Base-by-base conservation (phyloP, 495 filamentous ascomycete species). In the Penicillium canariense region DNA sequence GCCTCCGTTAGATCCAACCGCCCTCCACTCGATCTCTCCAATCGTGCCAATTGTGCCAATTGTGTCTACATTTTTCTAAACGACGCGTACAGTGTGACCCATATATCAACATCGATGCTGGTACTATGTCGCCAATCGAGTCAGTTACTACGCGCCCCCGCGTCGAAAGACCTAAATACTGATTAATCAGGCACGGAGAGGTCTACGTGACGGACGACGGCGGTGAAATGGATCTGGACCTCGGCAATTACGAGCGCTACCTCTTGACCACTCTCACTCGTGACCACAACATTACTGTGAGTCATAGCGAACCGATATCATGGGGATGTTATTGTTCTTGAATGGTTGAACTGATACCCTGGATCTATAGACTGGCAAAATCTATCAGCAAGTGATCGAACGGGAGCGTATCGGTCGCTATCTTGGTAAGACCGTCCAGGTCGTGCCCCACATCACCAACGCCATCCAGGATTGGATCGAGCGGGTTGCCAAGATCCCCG, bases 401-500 rank as follows among this genome's bases (percentile, higher is more conserved):
- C 79, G 77, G 54, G 87, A 96, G 73, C 81, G 91, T 44, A 73
- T 76, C 25, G 93, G 93, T 23, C 83, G 90, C 65, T 98, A 97
- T 60, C 83, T 97, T 7, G 94, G 94, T 50, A 85, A 86, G 61
- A 98, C 94, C 0, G 93, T 96, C 17, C 93, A 96, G 69, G 87
- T 96, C 7, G 92, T 97, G 15, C 93, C 92, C 2, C 93, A 97
- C 68, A 72, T 97, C 38, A 96, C 90, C 17, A 83, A 96, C 61
- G 89, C 85, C 3, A 93, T 97, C 55, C 88, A 96, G 69, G 87
- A 96, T 35, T 96, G 91, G 89, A 91, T 97, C 56, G 82, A 90
- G 73, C 80, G 89, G 10, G 94, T 97, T 18, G 88, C 94, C 15
- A 82, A 75, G 60, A 85, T 93, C 48, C 89, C 91, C 5, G 91